Evolutionary conservation across 768 basidiomycete species (phyloP).

Genomic region (Trametes villosa): DNA sequence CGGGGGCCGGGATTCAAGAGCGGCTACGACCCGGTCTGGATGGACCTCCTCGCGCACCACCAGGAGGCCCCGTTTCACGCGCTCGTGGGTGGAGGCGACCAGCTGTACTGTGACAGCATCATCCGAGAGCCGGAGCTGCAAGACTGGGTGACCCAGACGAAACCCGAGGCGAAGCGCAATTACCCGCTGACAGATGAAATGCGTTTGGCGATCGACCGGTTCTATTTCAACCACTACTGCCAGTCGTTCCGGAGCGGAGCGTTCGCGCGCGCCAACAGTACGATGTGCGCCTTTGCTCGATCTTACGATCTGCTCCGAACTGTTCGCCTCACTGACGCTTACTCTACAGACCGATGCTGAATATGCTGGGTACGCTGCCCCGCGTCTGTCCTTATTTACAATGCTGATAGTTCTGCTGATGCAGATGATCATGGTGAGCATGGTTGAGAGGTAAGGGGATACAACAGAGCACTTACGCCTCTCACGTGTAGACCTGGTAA

Average conservation of each 20-base stretch:
- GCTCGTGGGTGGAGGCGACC: slow-evolving; percentile 94
- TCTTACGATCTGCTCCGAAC: background rate
- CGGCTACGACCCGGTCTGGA: slow-evolving; percentile 93
- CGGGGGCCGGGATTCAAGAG: slow-evolving; percentile 76
- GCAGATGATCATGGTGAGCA: slow-evolving; percentile 82
- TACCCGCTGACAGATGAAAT: slow-evolving; percentile 75
- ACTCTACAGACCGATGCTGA: slow-evolving; percentile 79
- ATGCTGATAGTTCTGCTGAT: slow-evolving; percentile 8
- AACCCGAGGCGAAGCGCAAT: slow-evolving; percentile 59
- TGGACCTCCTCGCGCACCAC: slow-evolving; percentile 87
- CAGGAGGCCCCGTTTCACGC: slow-evolving; percentile 80
- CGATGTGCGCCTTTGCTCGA: slow-evolving; percentile 63
- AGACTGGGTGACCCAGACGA: slow-evolving; percentile 74
- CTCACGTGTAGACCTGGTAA: slow-evolving; percentile 45
- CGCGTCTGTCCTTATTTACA: background rate
- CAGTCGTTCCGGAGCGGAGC: slow-evolving; percentile 84
- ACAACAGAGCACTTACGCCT: background rate
- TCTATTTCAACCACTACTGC: slow-evolving; percentile 92
- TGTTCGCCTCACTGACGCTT: slow-evolving; percentile 35
- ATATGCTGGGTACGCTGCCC: slow-evolving; percentile 70
- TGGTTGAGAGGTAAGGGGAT: slow-evolving; percentile 5
- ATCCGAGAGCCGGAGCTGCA: slow-evolving; percentile 88
- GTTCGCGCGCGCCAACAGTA: slow-evolving; percentile 88
- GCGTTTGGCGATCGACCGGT: slow-evolving; percentile 75
- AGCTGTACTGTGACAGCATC: slow-evolving; percentile 84